Percentiles rank a stretch among this genome's conserved stretches.
Evolutionary conservation across 1,139 yeast species (phyloP).

Genomic region (Candida sanyaensis): DNA sequence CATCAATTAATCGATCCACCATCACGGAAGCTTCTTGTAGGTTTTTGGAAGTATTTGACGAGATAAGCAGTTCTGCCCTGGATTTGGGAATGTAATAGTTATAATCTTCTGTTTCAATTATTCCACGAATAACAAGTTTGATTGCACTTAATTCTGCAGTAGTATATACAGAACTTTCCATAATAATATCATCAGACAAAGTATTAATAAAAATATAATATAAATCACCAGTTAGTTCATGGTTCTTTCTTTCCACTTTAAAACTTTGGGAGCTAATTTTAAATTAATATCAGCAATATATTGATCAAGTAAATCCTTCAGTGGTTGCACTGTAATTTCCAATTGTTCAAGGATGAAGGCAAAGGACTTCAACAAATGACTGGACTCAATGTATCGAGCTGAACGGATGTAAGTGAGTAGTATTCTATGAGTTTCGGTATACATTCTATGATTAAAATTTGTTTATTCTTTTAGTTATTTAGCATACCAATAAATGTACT

Average conservation of each 20-base stretch:
- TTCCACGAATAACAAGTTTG: conserved; percentile 48
- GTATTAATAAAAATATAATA: conserved; percentile 47
- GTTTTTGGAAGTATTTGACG: conserved; percentile 24
- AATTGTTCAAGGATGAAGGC: conserved; percentile 13
- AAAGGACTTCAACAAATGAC: conserved; percentile 18
- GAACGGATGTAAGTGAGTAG: conserved; percentile 48
- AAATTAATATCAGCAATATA: conserved; percentile 41
- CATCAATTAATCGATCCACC: conserved; percentile 42
- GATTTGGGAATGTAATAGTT: conserved; percentile 30
- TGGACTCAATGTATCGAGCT: conserved; percentile 22
- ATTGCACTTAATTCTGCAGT: conserved; percentile 51
- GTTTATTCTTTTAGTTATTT: too few relatives aligned
- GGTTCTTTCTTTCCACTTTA: conserved; percentile 40
- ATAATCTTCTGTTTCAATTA: conserved; percentile 31
- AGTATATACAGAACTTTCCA: conserved; percentile 42
- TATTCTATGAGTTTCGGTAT: conserved; percentile 39
- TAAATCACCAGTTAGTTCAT: conserved; percentile 36
- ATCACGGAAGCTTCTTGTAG: conserved; percentile 36
- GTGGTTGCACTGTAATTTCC: conserved; percentile 7
- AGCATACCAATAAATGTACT: conserved; percentile 1
- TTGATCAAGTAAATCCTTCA: conserved; percentile 18
- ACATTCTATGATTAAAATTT: conserved; percentile 2
- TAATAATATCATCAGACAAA: conserved; percentile 40
- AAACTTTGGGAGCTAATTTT: conserved; percentile 44
- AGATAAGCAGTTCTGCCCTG: conserved; percentile 29